These are phyloP conservation scores for Schwanniomyces polymorphus DNA, from an alignment of 805 yeast species.

Conservation along the genomic window DNA sequence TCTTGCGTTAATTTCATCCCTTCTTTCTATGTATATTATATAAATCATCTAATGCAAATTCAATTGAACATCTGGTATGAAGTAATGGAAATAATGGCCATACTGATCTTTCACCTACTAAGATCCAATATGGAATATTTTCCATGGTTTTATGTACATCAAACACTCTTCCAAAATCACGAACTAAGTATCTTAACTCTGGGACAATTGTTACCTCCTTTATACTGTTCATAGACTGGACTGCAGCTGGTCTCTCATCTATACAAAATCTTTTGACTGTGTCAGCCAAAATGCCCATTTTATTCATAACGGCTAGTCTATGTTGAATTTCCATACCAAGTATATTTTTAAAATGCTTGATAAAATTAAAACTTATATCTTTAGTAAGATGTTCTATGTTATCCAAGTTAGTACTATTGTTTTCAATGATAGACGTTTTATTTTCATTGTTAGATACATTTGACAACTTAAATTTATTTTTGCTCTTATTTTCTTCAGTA, in stretches of 20 bases:
- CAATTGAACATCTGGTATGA: slow-evolving; percentile 87
- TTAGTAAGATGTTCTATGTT: slow-evolving; percentile 32
- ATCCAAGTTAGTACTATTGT: slow-evolving; percentile 29
- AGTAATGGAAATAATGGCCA: slow-evolving; percentile 89
- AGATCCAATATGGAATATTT: slow-evolving; percentile 85
- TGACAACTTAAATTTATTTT: slow-evolving; percentile 5
- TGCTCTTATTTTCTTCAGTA: slow-evolving; percentile 4
- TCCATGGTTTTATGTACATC: slow-evolving; percentile 70
- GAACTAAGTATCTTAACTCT: slow-evolving; percentile 66
- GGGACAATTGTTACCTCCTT: slow-evolving; percentile 92
- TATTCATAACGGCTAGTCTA: slow-evolving; percentile 75
- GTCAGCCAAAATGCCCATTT: slow-evolving; percentile 71
- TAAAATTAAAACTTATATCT: slow-evolving; percentile 31
- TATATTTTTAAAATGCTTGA: slow-evolving; percentile 49
- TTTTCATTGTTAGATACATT: slow-evolving; percentile 7
- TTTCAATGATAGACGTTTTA: slow-evolving; percentile 24
- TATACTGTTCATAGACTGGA: slow-evolving; percentile 57
- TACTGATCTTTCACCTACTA: slow-evolving; percentile 86
- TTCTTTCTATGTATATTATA: slow-evolving; percentile 47
- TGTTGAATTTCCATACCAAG: slow-evolving; percentile 80
- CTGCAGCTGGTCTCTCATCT: slow-evolving; percentile 76
- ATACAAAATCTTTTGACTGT: slow-evolving; percentile 73
- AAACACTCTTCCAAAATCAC: slow-evolving; percentile 71
- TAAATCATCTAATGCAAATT: slow-evolving; percentile 80
- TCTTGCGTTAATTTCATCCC: slow-evolving; percentile 29